Conservation (phyloP, 495 filamentous ascomycete genomes). For the Xanthoparmelia taractica region DNA sequence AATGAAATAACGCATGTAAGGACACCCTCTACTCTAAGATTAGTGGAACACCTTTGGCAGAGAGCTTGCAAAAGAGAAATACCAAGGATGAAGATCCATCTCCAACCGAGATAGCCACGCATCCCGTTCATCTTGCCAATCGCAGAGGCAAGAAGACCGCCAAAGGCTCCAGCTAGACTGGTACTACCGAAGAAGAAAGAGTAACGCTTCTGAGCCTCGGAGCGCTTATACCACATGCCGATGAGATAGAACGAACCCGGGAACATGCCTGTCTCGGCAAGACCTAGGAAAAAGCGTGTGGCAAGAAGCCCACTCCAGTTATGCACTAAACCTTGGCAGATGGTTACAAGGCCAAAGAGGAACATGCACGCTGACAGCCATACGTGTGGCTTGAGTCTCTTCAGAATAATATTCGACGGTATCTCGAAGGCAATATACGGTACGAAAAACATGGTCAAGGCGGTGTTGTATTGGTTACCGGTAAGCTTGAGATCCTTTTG, state of each 20-base stretch:
- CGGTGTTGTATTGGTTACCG: constrained; percentile 57
- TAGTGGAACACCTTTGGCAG: background rate
- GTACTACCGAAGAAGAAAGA: constrained; percentile 85
- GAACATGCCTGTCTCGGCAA: constrained; percentile 89
- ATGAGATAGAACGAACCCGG: constrained; percentile 74
- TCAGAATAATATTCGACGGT: constrained; percentile 81
- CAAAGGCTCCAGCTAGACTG: constrained; percentile 78
- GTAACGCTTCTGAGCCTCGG: constrained; percentile 81
- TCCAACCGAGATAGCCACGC: constrained; percentile 69
- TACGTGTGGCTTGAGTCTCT: constrained; percentile 68
- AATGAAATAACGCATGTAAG: constrained; percentile 67
- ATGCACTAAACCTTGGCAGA: constrained; percentile 70
- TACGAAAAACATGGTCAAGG: constrained; percentile 76
- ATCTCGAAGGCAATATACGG: constrained; percentile 84
- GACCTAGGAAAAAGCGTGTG: constrained; percentile 78
- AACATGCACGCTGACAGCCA: constrained; percentile 83
- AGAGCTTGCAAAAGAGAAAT: background rate
- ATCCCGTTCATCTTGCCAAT: constrained; percentile 69
- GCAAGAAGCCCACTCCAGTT: constrained; percentile 73
- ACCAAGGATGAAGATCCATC: constrained; percentile 57
- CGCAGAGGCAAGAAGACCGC: constrained; percentile 70
- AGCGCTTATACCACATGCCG: constrained; percentile 82
- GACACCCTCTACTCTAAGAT: constrained; percentile 57
- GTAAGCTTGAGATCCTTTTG: constrained; percentile 36
- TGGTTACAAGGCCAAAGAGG: constrained; percentile 67